Percentiles rank a stretch among this genome's conserved stretches.
phyloP scores from a whole-genome alignment of 495 filamentous ascomycete species.

The Penicillium soppii region DNA sequence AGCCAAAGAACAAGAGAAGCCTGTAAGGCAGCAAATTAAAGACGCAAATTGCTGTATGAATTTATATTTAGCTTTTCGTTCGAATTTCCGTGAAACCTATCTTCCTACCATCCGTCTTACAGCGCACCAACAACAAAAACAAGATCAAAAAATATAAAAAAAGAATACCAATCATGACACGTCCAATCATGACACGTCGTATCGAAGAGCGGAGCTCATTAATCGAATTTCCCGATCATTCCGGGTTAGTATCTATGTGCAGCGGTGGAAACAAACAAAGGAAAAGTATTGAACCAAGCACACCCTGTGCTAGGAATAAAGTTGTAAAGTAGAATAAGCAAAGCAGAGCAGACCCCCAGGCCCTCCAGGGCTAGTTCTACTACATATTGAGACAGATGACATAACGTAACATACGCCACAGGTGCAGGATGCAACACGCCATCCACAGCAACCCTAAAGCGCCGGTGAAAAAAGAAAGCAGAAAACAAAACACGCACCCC shows the following conservation, averaged over 20 bases:
- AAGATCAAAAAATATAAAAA: not conserved
- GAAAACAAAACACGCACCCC: not conserved
- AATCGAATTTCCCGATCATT: conserved; percentile 1
- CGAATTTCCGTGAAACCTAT: no score
- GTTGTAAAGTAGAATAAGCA: no score
- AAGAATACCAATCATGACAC: not conserved
- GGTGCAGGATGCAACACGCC: conserved; percentile 6
- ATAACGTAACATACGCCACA: conserved; percentile 16
- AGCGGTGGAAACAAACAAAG: not conserved
- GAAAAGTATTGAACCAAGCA: conserved; percentile 5
- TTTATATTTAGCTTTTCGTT: no score
- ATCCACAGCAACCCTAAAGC: conserved; percentile 13
- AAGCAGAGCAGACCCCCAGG: no score
- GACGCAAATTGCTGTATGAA: no score
- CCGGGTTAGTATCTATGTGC: no score
- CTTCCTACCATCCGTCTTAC: not conserved
- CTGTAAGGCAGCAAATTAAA: no score
- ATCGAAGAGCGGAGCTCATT: conserved; percentile 13
- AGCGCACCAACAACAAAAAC: not conserved
- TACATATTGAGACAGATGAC: no score
- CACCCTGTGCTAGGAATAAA: no score
- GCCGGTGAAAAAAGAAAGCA: no score
- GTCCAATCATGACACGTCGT: conserved; percentile 9
- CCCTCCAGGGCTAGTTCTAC: no score
- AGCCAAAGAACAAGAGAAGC: no score